Evolutionary conservation across 163 green algal species (phyloP), one percentile per base, ranked within the genome.

Genomic region (Scenedesmus sp.): DNA sequence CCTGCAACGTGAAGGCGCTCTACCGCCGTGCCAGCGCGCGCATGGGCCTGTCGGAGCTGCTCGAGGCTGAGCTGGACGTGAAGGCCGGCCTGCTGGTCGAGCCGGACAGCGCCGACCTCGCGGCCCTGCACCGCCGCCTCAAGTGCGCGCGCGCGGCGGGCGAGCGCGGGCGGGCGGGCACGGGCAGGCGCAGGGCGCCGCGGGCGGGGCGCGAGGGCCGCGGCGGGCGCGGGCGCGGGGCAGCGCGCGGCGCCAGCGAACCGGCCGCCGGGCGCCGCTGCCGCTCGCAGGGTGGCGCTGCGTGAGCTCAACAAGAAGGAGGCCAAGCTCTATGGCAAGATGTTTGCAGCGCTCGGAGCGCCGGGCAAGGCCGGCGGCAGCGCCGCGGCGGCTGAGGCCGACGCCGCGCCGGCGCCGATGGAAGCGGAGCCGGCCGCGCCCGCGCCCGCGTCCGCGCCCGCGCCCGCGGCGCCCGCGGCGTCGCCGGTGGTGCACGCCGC

Each of bases 1-100:
- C 77, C 22, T 28, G 39, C 72, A 97, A 98, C 84, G 87, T 96
- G 58, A 99, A 99, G 89, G 96, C 93, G 14, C 89, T 98, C 60
- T 99, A 95, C 87, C 86, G 96, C 29, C 81, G 94, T 2, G 95
- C 96, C 2, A 94, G 98, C 75, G 91, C 91, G 15, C 89, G 87
- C 47, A 79, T 94, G 65, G 84, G 77, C 4, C 73, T 84, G 33
- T 26, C 80, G 53, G 95, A 98, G 67, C 91, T 91, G 57, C 84
- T 98, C 7, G 93, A 98, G 65, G 93, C 95, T 15, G 88, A 95
- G 81, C 51, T 80, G 63, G 93, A 97, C 81, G 78, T 98, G 31
- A 95, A 95, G 77, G 80, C 81, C 20, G 91, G 85, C 9, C 81
- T 96, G 47, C 78, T 89, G 51, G 34, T 82, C 13, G 91, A 96